phyloP scores from a whole-genome alignment of 306 rosid genomes.

The Glycine soja region DNA sequence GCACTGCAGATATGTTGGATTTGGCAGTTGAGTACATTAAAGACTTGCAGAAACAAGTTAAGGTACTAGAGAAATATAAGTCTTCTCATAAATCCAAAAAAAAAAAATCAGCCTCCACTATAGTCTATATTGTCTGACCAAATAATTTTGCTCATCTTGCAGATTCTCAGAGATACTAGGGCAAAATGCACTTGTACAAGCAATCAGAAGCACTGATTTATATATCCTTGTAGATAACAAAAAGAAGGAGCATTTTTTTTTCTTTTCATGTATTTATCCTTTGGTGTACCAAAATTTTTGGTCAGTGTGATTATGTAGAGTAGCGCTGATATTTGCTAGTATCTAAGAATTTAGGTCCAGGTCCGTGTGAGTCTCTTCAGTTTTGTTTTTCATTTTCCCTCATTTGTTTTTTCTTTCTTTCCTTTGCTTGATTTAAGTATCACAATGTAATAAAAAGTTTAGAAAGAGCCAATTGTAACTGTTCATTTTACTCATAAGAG shows the following conservation, averaged over 20 bases:
- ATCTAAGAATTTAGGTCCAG: slow-evolving; percentile 19
- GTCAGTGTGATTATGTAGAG: slow-evolving; percentile 32
- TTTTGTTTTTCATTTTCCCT: neutral
- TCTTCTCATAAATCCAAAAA: neutral
- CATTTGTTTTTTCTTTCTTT: neutral
- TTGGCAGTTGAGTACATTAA: slow-evolving; percentile 75
- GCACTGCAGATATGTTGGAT: slow-evolving; percentile 89
- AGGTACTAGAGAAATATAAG: slow-evolving; percentile 57
- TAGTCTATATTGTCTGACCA: slow-evolving; percentile 34
- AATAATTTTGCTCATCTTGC: slow-evolving; percentile 48
- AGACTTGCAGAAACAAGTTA: slow-evolving; percentile 73
- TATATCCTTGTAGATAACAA: slow-evolving; percentile 50
- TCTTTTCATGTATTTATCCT: neutral
- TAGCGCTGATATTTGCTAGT: slow-evolving; percentile 24
- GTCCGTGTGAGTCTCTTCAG: neutral
- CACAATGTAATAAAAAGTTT: slow-evolving; percentile 33
- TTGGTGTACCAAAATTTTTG: slow-evolving; percentile 17
- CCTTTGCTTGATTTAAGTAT: slow-evolving; percentile 14
- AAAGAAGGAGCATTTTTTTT: slow-evolving; percentile 18
- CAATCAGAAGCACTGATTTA: slow-evolving; percentile 51
- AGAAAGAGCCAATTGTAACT: neutral
- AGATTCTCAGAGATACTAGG: slow-evolving; percentile 67
- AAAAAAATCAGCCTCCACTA: neutral
- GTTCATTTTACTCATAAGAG: neutral
- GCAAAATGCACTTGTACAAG: slow-evolving; percentile 78